These are phyloP conservation scores for Corylus heterophylla DNA, from an alignment of 306 rosid species.

Conservation along the genomic window DNA sequence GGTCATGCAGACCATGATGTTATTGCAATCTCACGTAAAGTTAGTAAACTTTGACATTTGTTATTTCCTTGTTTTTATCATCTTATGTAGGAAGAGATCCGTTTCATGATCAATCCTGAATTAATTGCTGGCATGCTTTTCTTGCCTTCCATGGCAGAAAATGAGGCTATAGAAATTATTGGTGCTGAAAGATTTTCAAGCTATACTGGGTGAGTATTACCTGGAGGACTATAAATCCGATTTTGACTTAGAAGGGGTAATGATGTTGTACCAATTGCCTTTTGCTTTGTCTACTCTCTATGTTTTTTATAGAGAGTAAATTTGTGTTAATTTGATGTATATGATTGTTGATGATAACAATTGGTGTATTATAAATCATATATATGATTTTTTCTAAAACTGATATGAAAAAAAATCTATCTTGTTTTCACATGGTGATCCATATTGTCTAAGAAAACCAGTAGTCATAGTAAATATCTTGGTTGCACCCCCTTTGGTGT, in stretches of 20 bases:
- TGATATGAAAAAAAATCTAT: not conserved
- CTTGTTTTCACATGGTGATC: not conserved
- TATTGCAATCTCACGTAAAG: slow-evolving; percentile 20
- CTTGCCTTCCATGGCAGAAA: slow-evolving; percentile 87
- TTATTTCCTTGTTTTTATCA: slow-evolving; percentile 24
- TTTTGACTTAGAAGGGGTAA: not conserved
- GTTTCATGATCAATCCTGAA: slow-evolving; percentile 90
- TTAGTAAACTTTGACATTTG: not conserved
- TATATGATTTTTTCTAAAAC: too few relatives aligned
- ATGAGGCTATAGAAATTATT: slow-evolving; percentile 85
- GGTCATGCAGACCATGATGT: slow-evolving; percentile 22
- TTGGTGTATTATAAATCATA: too few relatives aligned
- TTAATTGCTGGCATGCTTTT: slow-evolving; percentile 85
- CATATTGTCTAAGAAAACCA: not conserved
- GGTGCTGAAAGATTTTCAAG: slow-evolving; percentile 92
- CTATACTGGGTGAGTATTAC: slow-evolving; percentile 73
- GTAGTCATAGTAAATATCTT: not conserved
- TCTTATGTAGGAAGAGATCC: slow-evolving; percentile 82
- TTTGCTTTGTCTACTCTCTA: slow-evolving; percentile 1
- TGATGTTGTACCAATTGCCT: not conserved
- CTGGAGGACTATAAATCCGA: slow-evolving; percentile 20
- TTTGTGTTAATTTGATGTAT: not conserved
- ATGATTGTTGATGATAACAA: not conserved
- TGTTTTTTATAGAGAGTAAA: slow-evolving; percentile 10
- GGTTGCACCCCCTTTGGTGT: not conserved